phyloP scores from a whole-genome alignment of 2,329 filamentous ascomycete species.

The Fusarium luffae region DNA sequence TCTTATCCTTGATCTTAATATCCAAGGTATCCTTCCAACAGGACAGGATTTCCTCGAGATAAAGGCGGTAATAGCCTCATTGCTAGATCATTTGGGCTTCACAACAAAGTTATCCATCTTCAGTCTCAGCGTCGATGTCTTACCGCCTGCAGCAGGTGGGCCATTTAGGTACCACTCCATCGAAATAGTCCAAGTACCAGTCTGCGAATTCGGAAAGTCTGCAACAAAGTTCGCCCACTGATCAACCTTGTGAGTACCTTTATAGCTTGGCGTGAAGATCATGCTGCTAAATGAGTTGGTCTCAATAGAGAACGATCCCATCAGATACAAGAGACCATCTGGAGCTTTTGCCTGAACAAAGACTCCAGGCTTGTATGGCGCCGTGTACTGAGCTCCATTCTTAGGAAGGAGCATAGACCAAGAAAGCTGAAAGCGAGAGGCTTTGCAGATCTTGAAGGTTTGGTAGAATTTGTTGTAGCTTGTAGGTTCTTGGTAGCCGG shows the following conservation, averaged over 20 bases:
- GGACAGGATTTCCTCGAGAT: too few relatives aligned
- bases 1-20: background rate
- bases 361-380: background rate
- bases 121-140: background rate
- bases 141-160: rapidly evolving
- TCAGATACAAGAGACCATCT: background rate
- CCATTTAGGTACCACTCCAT: slow-evolving; percentile 3
- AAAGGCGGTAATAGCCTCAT: too few relatives aligned
- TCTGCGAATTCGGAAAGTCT: slow-evolving; percentile 1
- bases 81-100: background rate
- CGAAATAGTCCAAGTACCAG: slow-evolving; percentile 4
- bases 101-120: slow-evolving; percentile 10
- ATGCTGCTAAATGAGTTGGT: background rate
- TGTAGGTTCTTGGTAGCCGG: background rate
- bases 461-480: slow-evolving; percentile 6
- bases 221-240: background rate
- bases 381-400: background rate
- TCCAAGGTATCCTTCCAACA: too few relatives aligned
- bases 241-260: background rate
- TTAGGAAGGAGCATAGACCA: slow-evolving; percentile 12
- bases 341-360: background rate
- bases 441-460: slow-evolving; percentile 11
- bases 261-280: background rate
- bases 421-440: background rate
- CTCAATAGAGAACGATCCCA: background rate